Base-by-base conservation (phyloP, 164 flowering plant species). In the Cinnamomum micranthum region DNA sequence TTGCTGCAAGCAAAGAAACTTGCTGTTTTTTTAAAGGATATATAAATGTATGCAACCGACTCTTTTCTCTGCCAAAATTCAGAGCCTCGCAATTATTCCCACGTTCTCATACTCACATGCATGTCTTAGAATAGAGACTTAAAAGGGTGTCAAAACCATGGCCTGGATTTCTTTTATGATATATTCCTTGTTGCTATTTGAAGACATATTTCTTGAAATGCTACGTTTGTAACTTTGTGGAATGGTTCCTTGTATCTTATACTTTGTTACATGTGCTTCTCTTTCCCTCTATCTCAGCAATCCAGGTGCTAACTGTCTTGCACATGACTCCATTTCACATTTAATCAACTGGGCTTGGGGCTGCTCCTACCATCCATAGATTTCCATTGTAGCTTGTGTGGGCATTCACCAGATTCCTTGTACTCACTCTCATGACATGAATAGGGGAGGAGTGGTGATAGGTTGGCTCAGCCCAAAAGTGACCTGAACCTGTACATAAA, bases 81-180 rank as follows among this genome's bases (percentile, higher is more conserved):
- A 81, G 76, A 59, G 24, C 76, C 73, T 82, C 82, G 82, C 89
- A 88, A 88, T 88, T 82, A 90, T 90, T 86, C 84, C 87, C 97
- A 90, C 84, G 91, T 91, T 88, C 86, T 88, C 79, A 14, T 33
- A 2, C 13, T 50, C 50, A 14, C 50, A 65, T 10, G 71, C 55
- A 69, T 41, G 24, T 17, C 71, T 69, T 14, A 41, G 25, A n/a
- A n/a, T 15, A 69, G 28, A 47, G 17, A 2, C 52, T 11, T 47
- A 0, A 65, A 22, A 19, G 50, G 35, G 33, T 23, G 17, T 35
- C 47, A 41, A 64, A 64, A 64, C 67, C 67, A 64, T 14, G 67
- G 67, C 7, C 67, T 25, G 3, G 41, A 67, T 28, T 67, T 67
- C 68, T 67, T 67, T 67, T 67, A 67, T 67, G 3, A 14, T 69